Percentiles rank a stretch among this genome's conserved stretches.
These are phyloP conservation scores for Camellia oleifera DNA, from an alignment of 179 eudicot genomes.

Conservation along the genomic window DNA sequence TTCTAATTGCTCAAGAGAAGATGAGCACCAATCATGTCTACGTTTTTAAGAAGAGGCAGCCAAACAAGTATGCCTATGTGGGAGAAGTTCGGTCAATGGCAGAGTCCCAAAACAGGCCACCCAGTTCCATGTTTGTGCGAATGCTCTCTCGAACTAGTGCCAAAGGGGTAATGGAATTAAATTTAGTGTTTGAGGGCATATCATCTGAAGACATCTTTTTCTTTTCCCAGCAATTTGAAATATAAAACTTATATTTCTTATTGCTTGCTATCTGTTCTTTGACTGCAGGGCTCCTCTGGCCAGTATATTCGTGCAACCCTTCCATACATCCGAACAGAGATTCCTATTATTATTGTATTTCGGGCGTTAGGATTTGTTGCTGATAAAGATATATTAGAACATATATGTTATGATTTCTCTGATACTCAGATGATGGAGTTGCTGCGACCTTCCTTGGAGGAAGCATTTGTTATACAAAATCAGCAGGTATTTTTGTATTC, in stretches of 20 bases:
- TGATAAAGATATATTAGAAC: slow-evolving; percentile 93
- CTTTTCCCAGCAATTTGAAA: not conserved
- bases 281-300: slow-evolving; percentile 91
- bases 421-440: slow-evolving; percentile 98
- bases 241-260: not conserved
- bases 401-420: slow-evolving; percentile 88
- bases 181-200: slow-evolving; percentile 5
- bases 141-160: slow-evolving; percentile 94
- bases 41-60: slow-evolving; percentile 96
- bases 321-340: slow-evolving; percentile 86
- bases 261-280: slow-evolving; percentile 5
- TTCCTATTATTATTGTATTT: slow-evolving; percentile 90
- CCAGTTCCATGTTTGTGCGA: slow-evolving; percentile 93
- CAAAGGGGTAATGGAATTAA: slow-evolving; percentile 68
- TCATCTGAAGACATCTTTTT: not conserved
- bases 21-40: slow-evolving; percentile 99
- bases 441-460: slow-evolving; percentile 92
- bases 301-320: slow-evolving; percentile 94
- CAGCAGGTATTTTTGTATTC: slow-evolving; percentile 51
- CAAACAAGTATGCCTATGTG: slow-evolving; percentile 89
- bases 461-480: slow-evolving; percentile 98
- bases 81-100: slow-evolving; percentile 98
- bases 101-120: slow-evolving; percentile 87
- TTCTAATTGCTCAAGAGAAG: slow-evolving; percentile 95
- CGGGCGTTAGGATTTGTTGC: slow-evolving; percentile 98